Base-by-base conservation (phyloP, 257 asterid species). In the Solanum rostratum region DNA sequence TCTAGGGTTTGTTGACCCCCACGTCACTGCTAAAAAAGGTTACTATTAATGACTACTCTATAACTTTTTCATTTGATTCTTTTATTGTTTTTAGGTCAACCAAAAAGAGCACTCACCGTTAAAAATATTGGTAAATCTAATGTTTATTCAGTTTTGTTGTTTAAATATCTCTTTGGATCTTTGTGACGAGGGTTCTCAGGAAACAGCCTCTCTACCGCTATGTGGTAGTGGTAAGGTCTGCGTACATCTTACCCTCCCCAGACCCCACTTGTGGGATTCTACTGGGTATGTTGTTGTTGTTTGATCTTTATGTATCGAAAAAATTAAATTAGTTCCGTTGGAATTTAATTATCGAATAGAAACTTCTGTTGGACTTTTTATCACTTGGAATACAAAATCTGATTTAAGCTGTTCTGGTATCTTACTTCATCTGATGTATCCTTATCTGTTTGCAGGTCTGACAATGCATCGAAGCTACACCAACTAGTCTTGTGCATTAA, bases 371-470 rank as follows among this genome's bases (percentile, higher is more conserved):
- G 59, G 14, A 15, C 41, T 49, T 15, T 45, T 22, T 76, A 33
- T 15, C 4, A 76, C 43, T 76, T 20, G 41, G 82, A 76, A 49
- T 49, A 76, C 27, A 49, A 3, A 27, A 49, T 76, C 24, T 76
- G 16, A 76, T 49, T 27, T 46, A 49, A 49, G 18, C 62, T 49
- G 62, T 27, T 49, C 7, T 4, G 10, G 10, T 46, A 49, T 76
- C 45, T 76, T 45, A 12, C 8, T 76, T 46, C 49, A 50, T 33
- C 49, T 46, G 81, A 76, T 76, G 41, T 45, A 45, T 69, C 70
- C 81, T 81, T 86, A 74, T 79, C n/a, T 71, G 55, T 29, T 79
- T 63, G 55, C 89, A 92, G 94, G 89, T 86, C 69, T 83, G 37
- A 57, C 87, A 83, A 84, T 81, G 86, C 76, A 30, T 84, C 81